A percentile compares a stretch with the other conserved stretches of the same genome.
phyloP scores from a whole-genome alignment of 495 filamentous ascomycete genomes.

The Entonaema liquescens region DNA sequence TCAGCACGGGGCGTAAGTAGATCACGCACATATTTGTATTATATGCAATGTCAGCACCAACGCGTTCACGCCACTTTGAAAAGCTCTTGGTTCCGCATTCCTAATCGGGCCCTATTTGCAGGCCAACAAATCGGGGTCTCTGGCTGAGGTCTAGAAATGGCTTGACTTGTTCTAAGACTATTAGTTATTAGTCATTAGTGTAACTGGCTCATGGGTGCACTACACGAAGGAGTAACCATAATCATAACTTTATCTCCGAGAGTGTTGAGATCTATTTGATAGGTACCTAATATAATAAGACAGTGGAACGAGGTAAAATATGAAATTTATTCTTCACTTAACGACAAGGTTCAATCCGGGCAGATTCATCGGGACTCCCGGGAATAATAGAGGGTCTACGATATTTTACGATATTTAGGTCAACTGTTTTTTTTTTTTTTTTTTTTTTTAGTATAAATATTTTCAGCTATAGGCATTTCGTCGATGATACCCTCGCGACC shows the following conservation, averaged over 20 bases:
- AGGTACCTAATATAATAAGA: not conserved
- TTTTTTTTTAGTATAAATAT: too few species aligned
- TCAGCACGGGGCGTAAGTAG: slow-evolving; percentile 4
- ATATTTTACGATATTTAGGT: not conserved
- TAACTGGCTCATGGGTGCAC: slow-evolving; percentile 4
- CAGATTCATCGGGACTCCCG: not conserved
- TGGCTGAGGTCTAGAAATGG: slow-evolving; percentile 1
- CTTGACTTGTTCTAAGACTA: slow-evolving; percentile 23
- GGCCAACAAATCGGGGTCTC: slow-evolving; percentile 9
- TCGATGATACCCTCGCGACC: not conserved
- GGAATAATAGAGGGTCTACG: not conserved
- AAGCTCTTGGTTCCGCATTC: slow-evolving; percentile 34
- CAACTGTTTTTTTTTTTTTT: not conserved
- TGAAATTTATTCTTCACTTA: not conserved
- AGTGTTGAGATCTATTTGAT: not conserved
- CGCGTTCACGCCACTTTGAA: slow-evolving; percentile 27
- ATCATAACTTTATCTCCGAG: slow-evolving; percentile 26
- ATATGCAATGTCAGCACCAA: slow-evolving; percentile 42
- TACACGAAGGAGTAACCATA: slow-evolving; percentile 8
- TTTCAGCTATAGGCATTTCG: not conserved
- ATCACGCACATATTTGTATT: slow-evolving; percentile 27
- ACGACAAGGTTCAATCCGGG: not conserved
- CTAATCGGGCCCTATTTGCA: slow-evolving; percentile 25
- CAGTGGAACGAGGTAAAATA: slow-evolving; percentile 14
- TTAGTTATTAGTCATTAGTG: slow-evolving; percentile 12